Percentiles rank a stretch among this genome's conserved stretches.
Conservation (phyloP, 768 basidiomycete species). For the Dacryopinax primogenitus region DNA sequence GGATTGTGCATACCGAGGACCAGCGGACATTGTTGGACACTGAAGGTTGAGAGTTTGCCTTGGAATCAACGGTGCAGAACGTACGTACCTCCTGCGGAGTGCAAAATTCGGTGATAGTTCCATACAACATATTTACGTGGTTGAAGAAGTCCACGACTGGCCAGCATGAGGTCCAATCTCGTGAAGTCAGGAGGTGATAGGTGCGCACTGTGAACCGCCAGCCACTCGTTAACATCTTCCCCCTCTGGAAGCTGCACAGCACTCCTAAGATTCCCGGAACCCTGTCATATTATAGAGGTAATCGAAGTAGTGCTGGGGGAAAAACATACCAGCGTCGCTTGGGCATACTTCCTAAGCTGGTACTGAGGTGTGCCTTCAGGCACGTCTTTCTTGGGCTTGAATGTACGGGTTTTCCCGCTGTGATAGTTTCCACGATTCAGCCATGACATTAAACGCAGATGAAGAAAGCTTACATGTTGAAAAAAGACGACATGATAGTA, state of each 20-base stretch:
- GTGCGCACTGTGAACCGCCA: conserved; percentile 87
- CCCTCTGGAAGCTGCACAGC: conserved; percentile 94
- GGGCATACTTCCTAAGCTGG: conserved; percentile 93
- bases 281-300: conserved; percentile 34
- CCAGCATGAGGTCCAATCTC: neutral
- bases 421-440: conserved; percentile 5
- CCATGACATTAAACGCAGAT: conserved; percentile 6
- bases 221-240: conserved; percentile 95
- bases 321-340: conserved; percentile 82
- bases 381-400: conserved; percentile 90
- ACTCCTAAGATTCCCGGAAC: conserved; percentile 84
- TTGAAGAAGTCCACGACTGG: conserved; percentile 99
- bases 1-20: conserved; percentile 52
- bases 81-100: conserved; percentile 70
- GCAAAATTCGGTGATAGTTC: conserved; percentile 96
- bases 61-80: neutral
- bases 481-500: conserved; percentile 65
- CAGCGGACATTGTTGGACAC: conserved; percentile 96
- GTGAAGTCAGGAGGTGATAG: neutral
- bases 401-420: conserved; percentile 84
- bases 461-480: conserved; percentile 52
- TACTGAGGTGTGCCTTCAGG: conserved; percentile 96
- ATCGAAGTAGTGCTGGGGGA: neutral
- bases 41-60: conserved; percentile 21
- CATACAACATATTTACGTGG: conserved; percentile 98